A percentile compares a stretch with the other conserved stretches of the same genome.
Conservation (phyloP, 371 early-diverging fungal genomes). For the Coemansia sp. region DNA sequence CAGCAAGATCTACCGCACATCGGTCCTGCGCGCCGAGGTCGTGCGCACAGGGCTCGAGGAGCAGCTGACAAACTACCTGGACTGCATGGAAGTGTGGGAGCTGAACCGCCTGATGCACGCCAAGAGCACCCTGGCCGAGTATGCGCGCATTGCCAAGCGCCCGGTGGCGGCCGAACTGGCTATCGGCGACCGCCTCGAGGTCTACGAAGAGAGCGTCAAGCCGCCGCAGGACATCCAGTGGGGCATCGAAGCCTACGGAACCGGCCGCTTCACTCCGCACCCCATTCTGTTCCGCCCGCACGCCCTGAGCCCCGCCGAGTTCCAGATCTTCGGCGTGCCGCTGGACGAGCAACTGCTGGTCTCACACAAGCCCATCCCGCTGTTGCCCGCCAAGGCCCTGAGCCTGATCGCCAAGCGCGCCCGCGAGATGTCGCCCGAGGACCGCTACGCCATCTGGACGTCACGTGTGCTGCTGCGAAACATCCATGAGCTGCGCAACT, state of each 20-base stretch:
- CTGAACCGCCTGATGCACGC: slow-evolving; percentile 46
- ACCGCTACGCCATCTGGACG: slow-evolving; percentile 59
- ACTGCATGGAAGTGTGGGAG: slow-evolving; percentile 61
- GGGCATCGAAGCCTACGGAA: slow-evolving; percentile 72
- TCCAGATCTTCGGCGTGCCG: slow-evolving; percentile 76
- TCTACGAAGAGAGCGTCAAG: slow-evolving; percentile 70
- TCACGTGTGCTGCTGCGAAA: slow-evolving; percentile 58
- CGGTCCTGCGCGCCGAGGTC: slow-evolving; percentile 63
- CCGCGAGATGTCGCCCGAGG: slow-evolving; percentile 44
- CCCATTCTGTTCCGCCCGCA: slow-evolving; percentile 69
- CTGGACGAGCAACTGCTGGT: slow-evolving; percentile 65
- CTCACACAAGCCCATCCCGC: slow-evolving; percentile 59
- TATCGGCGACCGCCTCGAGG: slow-evolving; percentile 63
- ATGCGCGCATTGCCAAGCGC: slow-evolving; percentile 58
- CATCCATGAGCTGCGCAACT: slow-evolving; percentile 64
- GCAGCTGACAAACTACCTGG: slow-evolving; percentile 51
- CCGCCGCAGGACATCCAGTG: slow-evolving; percentile 74
- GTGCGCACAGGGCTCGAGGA: slow-evolving; percentile 70
- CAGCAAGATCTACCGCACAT: slow-evolving; percentile 61
- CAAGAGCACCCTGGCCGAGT: slow-evolving; percentile 59
- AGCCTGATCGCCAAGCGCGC: slow-evolving; percentile 56
- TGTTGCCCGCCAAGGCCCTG: slow-evolving; percentile 57
- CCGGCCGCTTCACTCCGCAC: slow-evolving; percentile 67
- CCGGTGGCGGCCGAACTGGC: slow-evolving; percentile 60
- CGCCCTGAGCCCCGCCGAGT: slow-evolving; percentile 65